Percentiles rank a stretch among this genome's conserved stretches.
These are phyloP conservation scores for Boletus subparvulus DNA, from an alignment of 768 basidiomycete species.

Conservation along the genomic window DNA sequence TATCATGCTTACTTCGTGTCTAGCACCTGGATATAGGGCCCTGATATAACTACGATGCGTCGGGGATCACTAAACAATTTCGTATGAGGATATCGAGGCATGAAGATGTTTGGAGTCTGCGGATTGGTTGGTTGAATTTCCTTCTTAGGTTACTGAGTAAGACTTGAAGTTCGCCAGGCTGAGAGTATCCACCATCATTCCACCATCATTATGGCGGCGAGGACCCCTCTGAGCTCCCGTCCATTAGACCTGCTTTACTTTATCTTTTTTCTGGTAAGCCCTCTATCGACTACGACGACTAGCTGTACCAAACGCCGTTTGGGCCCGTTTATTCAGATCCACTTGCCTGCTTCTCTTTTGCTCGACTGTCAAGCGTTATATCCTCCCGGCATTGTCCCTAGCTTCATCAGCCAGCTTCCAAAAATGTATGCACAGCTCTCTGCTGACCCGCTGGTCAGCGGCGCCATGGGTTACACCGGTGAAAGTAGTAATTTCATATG, in stretches of 20 bases:
- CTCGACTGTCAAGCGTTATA: conserved; percentile 73
- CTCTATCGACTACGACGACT: too few relatives aligned
- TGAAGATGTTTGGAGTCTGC: conserved; percentile 12
- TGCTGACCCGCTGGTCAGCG: conserved; percentile 65
- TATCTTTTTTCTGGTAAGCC: conserved; percentile 61
- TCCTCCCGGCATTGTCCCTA: conserved; percentile 51
- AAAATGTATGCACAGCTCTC: conserved; percentile 55
- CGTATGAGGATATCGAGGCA: conserved; percentile 50
- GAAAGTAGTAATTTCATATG: conserved; percentile 44
- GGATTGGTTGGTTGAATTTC: not conserved
- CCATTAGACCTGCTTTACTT: conserved; percentile 71
- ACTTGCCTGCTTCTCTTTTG: conserved; percentile 66
- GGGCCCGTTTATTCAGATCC: conserved; percentile 40
- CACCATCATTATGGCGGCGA: conserved; percentile 9
- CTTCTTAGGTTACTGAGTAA: not conserved
- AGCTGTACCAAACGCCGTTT: not conserved
- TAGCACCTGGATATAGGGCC: conserved; percentile 62
- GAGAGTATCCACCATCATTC: not conserved
- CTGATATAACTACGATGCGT: conserved; percentile 48
- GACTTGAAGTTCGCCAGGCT: too few relatives aligned
- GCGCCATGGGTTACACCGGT: conserved; percentile 44
- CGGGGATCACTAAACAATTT: conserved; percentile 41
- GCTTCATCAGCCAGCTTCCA: conserved; percentile 43
- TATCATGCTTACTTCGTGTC: conserved; percentile 47
- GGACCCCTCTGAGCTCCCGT: conserved; percentile 49